Evolutionary conservation across 495 filamentous ascomycete genomes (phyloP).

Genomic region (Penicillium manginii): DNA sequence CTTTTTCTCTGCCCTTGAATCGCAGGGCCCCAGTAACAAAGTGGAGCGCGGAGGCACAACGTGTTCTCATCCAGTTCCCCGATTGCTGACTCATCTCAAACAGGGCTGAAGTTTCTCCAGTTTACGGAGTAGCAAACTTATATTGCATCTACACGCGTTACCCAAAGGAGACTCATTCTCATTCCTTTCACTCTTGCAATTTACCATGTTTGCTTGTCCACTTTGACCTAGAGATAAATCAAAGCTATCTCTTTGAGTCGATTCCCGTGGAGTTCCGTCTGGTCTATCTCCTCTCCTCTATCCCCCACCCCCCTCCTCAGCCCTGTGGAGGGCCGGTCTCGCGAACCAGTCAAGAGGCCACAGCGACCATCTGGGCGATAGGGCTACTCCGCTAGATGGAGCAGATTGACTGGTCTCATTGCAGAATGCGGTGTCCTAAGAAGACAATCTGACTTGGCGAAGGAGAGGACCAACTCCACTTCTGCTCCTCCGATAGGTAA

Average conservation of each 20-base stretch:
- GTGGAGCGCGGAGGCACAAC: constrained; percentile 37
- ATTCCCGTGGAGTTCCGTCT: no score
- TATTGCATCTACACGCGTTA: not conserved
- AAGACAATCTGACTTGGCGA: constrained; percentile 16
- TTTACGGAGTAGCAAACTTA: not conserved
- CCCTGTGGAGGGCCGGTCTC: no score
- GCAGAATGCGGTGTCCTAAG: constrained; percentile 13
- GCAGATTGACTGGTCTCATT: constrained; percentile 3
- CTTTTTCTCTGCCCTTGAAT: constrained; percentile 6
- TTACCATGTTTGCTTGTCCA: no score
- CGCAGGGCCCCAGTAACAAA: constrained; percentile 2
- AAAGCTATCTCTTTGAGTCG: no score
- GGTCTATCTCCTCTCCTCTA: no score
- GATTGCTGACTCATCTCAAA: constrained; percentile 29
- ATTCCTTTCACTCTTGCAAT: no score
- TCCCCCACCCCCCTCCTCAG: no score
- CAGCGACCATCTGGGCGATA: no score
- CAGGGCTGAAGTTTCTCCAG: constrained; percentile 24
- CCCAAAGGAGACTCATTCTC: not conserved
- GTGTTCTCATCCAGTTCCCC: constrained; percentile 41
- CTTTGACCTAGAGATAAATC: no score
- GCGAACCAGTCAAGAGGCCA: no score
- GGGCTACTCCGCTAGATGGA: no score
- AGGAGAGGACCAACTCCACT: constrained; percentile 20
- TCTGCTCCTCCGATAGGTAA: constrained; percentile 19